Evolutionary conservation across 2,329 filamentous ascomycete species (phyloP).

Genomic region (Venturia pyrina): DNA sequence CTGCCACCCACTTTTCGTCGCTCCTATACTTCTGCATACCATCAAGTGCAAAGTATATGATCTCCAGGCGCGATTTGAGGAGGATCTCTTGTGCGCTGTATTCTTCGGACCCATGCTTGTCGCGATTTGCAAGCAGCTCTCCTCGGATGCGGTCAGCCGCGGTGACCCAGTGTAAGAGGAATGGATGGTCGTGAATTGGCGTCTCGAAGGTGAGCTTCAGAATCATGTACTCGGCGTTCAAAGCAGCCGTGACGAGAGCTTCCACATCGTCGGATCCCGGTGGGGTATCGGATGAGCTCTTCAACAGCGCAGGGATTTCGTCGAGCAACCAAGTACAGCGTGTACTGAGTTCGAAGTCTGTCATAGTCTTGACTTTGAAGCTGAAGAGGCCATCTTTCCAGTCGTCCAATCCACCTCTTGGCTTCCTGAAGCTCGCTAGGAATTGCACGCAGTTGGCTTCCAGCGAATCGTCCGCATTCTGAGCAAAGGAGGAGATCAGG

Average conservation of each 20-base stretch:
- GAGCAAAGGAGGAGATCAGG: not conserved
- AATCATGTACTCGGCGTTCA: constrained; percentile 28
- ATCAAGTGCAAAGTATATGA: not conserved
- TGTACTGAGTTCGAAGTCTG: constrained; percentile 1
- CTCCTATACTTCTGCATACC: not conserved
- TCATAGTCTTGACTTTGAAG: constrained; percentile 5
- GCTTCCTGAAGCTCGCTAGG: not conserved
- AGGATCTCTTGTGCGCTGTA: not conserved
- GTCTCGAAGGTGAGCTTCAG: constrained; percentile 22
- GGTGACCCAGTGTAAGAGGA: constrained; percentile 31
- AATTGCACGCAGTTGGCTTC: not conserved
- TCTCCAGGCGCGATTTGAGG: not conserved
- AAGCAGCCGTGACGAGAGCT: constrained; percentile 13
- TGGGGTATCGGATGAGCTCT: not conserved
- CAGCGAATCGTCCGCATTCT: not conserved
- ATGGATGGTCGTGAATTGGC: constrained; percentile 26
- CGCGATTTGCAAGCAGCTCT: not conserved
- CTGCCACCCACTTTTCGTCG: not conserved
- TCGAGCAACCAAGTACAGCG: not conserved
- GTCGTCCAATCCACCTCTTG: not conserved
- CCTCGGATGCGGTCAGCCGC: constrained; percentile 12
- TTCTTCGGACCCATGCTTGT: not conserved
- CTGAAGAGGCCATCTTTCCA: not conserved
- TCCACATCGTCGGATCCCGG: not conserved
- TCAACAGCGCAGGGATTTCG: not conserved